Percentiles rank a stretch among this genome's conserved stretches.
Conservation (phyloP, 176 grass and related monocot species). For the Musa itinerans region DNA sequence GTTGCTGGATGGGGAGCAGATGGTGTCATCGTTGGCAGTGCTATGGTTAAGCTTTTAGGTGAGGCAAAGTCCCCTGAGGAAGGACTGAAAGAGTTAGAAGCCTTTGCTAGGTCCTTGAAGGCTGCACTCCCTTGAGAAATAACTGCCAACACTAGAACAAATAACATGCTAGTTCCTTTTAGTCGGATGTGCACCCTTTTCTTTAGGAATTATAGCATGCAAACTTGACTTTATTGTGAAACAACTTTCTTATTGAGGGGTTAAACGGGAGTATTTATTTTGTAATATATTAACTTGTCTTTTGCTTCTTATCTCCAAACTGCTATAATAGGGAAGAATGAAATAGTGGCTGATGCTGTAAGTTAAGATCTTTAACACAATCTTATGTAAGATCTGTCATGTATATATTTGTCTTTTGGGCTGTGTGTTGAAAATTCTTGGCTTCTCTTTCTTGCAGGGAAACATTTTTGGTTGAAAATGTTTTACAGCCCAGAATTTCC, state of each 20-base stretch:
- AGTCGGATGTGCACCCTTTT: too few relatives aligned
- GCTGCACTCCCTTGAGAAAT: constrained; percentile 59
- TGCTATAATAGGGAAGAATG: background rate
- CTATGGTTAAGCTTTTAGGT: constrained; percentile 67
- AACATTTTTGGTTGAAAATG: too few relatives aligned
- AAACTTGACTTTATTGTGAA: background rate
- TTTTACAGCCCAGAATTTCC: too few relatives aligned
- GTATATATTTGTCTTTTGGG: background rate
- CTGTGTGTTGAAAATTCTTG: background rate
- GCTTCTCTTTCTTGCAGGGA: background rate
- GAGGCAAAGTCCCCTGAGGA: constrained; percentile 73
- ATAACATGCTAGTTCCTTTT: too few relatives aligned
- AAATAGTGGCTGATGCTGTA: background rate
- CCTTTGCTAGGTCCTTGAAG: constrained; percentile 66
- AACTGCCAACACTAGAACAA: too few relatives aligned
- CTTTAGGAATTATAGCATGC: too few relatives aligned
- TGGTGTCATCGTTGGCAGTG: constrained; percentile 87
- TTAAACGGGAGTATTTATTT: background rate
- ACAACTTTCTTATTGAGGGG: background rate
- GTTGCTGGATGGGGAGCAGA: constrained; percentile 81
- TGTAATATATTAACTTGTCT: too few relatives aligned
- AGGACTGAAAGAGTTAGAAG: constrained; percentile 76
- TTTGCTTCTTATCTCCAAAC: background rate
- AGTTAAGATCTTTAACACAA: too few relatives aligned
- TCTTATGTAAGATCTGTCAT: too few relatives aligned